These are phyloP conservation scores for Lepidium sativum DNA, from an alignment of 345 rosid genomes.

Conservation along the genomic window DNA sequence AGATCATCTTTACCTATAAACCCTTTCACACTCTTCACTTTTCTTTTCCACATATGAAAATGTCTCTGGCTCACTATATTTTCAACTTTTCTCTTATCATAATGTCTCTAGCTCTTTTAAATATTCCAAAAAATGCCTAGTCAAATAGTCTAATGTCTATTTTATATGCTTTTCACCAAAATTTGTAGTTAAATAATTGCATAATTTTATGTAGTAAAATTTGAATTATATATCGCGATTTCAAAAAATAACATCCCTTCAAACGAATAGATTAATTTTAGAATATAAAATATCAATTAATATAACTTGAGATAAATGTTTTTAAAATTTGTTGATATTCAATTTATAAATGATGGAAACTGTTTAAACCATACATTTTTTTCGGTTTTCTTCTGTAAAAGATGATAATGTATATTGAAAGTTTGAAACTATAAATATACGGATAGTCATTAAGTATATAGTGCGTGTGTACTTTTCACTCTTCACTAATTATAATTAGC, in stretches of 20 bases:
- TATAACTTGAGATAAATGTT: background rate
- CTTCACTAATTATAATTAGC: slow-evolving; percentile 1
- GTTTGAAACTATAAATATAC: too few species aligned
- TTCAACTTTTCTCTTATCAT: slow-evolving; percentile 15
- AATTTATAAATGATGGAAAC: background rate
- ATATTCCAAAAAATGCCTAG: too few species aligned
- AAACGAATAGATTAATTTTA: background rate
- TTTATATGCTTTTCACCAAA: too few species aligned
- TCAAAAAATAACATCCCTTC: too few species aligned
- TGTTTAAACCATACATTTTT: background rate
- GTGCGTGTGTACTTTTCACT: slow-evolving; percentile 12
- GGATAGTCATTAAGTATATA: background rate
- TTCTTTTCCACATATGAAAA: background rate
- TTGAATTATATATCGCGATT: too few species aligned
- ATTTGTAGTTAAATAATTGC: too few species aligned
- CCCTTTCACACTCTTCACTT: slow-evolving; percentile 18
- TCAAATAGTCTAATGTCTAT: too few species aligned
- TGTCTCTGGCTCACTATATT: slow-evolving; percentile 17
- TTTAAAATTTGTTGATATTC: background rate
- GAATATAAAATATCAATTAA: background rate
- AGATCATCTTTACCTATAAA: background rate
- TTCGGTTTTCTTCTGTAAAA: background rate
- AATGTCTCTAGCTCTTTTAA: slow-evolving; percentile 9
- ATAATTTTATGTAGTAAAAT: too few species aligned
- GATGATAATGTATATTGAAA: background rate